These are phyloP conservation scores for Schoenoplectus triqueter DNA, from an alignment of 202 grass and related monocot genomes.

Conservation along the genomic window DNA sequence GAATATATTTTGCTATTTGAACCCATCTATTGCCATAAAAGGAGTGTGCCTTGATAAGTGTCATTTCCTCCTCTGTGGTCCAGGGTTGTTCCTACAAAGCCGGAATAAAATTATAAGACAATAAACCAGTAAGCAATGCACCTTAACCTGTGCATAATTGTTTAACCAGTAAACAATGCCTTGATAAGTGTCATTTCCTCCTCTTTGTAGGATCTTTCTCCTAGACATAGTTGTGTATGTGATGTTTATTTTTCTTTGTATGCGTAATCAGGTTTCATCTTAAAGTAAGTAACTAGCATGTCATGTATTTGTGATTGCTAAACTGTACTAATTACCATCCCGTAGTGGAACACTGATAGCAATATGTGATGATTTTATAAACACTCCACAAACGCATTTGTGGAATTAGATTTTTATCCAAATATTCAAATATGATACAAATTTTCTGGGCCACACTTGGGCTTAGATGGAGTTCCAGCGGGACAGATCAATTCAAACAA, in stretches of 20 bases:
- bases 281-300: background rate
- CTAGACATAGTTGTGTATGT: background rate
- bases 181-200: no score
- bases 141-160: background rate
- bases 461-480: background rate
- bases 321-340: background rate
- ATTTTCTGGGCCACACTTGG: background rate
- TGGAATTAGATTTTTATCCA: background rate
- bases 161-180: background rate
- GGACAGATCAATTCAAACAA: background rate
- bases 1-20: constrained; percentile 44
- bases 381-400: background rate
- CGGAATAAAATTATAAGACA: background rate
- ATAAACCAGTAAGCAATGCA: background rate
- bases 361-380: background rate
- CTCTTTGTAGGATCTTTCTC: background rate
- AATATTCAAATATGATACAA: background rate
- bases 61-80: constrained; percentile 52
- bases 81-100: constrained; percentile 44
- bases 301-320: background rate
- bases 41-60: constrained; percentile 46
- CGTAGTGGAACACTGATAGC: background rate
- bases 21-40: constrained; percentile 54
- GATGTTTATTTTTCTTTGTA: constrained; percentile 8
- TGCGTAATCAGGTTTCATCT: background rate